These are phyloP conservation scores for Tuber brumale DNA, from an alignment of 495 filamentous ascomycete genomes.

Conservation along the genomic window DNA sequence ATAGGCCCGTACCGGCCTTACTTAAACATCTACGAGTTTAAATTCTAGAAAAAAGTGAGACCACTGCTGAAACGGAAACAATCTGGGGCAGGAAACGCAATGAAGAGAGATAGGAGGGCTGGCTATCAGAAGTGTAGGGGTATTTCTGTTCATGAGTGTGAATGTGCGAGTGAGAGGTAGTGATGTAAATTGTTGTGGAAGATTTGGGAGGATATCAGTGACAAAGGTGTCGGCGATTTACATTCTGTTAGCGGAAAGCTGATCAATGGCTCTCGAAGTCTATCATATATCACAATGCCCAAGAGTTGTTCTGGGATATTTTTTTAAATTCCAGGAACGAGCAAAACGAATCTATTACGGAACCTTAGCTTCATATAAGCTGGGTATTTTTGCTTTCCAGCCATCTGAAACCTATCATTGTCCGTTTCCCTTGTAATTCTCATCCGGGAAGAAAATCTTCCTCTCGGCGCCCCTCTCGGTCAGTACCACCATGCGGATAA, in stretches of 20 bases:
- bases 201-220: not conserved
- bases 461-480: conserved; percentile 51
- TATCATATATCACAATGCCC: not conserved
- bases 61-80: not conserved
- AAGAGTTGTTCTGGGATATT: not conserved
- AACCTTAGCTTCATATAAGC: not conserved
- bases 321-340: not conserved
- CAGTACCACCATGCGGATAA: conserved; percentile 94
- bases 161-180: not conserved
- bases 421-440: conserved; percentile 36
- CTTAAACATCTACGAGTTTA: not conserved
- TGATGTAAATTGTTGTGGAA: not conserved
- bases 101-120: not conserved
- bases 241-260: not conserved
- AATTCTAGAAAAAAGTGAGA: not conserved
- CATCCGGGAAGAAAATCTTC: conserved; percentile 43
- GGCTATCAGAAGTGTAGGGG: not conserved
- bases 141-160: not conserved
- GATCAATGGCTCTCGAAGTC: not conserved
- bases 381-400: not conserved
- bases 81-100: not conserved
- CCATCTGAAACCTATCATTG: conserved; percentile 21
- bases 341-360: not conserved
- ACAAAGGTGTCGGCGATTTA: not conserved
- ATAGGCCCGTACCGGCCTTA: not conserved